phyloP scores from a whole-genome alignment of 768 basidiomycete genomes.

The Mycena polygramma region DNA sequence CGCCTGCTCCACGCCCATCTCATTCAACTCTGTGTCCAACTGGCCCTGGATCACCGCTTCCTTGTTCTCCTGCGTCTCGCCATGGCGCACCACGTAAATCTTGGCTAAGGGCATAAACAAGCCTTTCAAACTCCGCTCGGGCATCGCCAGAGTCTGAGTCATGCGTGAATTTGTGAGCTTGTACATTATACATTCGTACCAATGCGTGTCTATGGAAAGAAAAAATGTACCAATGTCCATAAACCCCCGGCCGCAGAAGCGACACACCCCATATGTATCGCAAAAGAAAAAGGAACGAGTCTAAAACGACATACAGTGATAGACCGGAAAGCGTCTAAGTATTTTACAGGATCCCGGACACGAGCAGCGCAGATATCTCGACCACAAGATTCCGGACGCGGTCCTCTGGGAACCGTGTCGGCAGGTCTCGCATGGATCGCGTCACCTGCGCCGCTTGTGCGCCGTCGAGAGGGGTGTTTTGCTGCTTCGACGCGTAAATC shows the following conservation, averaged over 20 bases:
- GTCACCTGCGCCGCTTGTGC: constrained; percentile 57
- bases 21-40: constrained; percentile 75
- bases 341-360: constrained; percentile 37
- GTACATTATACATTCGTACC: too few species aligned
- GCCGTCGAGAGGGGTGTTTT: constrained; percentile 50
- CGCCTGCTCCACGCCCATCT: constrained; percentile 71
- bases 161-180: too few species aligned
- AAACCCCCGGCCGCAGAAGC: not conserved
- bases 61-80: constrained; percentile 81
- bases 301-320: not conserved
- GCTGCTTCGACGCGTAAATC: constrained; percentile 63
- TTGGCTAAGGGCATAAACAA: constrained; percentile 47
- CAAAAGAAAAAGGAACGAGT: constrained; percentile 5
- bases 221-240: not conserved
- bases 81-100: constrained; percentile 81
- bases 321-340: not conserved
- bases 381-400: constrained; percentile 64
- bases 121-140: too few species aligned
- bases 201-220: not conserved
- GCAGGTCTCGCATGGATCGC: constrained; percentile 54
- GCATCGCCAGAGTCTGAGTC: too few species aligned
- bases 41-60: constrained; percentile 81
- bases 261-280: constrained; percentile 2
- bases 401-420: constrained; percentile 67
- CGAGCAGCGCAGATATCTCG: constrained; percentile 64